A percentile compares a stretch with the other conserved stretches of the same genome.
Evolutionary conservation across 1,284 basidiomycete genomes (phyloP).

Genomic region (Takashimella koratensis): DNA sequence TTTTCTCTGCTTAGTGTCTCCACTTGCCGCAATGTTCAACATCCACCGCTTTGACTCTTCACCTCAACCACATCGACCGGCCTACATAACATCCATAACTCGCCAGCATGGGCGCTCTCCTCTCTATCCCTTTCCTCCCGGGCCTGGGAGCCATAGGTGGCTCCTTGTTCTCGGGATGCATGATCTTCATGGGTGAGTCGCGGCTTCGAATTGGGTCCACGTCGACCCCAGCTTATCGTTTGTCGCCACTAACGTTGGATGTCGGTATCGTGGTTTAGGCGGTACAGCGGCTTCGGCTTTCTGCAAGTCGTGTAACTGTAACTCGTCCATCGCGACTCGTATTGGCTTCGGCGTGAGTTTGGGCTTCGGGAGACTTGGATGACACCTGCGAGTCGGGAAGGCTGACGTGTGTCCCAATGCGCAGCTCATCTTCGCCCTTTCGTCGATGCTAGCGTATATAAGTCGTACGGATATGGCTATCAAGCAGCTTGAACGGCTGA

Average conservation of each 20-base stretch:
- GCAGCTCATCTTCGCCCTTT: conserved; percentile 90
- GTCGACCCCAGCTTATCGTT: no score
- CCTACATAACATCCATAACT: background rate
- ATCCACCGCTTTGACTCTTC: no score
- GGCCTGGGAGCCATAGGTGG: conserved; percentile 73
- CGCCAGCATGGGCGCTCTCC: conserved; percentile 65
- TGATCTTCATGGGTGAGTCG: conserved; percentile 58
- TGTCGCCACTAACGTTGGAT: background rate
- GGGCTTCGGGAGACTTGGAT: background rate
- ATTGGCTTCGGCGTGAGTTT: conserved; percentile 83
- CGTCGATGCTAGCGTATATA: conserved; percentile 94
- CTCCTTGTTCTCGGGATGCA: conserved; percentile 69
- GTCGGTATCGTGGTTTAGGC: no score
- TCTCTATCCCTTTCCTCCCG: conserved; percentile 76
- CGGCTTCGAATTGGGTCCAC: no score
- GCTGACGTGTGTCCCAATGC: no score
- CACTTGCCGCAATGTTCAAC: no score
- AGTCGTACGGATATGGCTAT: conserved; percentile 90
- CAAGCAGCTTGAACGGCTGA: conserved; percentile 83
- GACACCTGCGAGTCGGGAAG: no score
- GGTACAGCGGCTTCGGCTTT: conserved; percentile 78
- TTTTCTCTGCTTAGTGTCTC: no score
- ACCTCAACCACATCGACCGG: background rate
- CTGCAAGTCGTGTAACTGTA: conserved; percentile 98
- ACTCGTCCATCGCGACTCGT: conserved; percentile 95